A percentile compares a stretch with the other conserved stretches of the same genome.
These are phyloP conservation scores for Yamadazyma taylorii DNA, from an alignment of 1,139 yeast species.

Conservation along the genomic window DNA sequence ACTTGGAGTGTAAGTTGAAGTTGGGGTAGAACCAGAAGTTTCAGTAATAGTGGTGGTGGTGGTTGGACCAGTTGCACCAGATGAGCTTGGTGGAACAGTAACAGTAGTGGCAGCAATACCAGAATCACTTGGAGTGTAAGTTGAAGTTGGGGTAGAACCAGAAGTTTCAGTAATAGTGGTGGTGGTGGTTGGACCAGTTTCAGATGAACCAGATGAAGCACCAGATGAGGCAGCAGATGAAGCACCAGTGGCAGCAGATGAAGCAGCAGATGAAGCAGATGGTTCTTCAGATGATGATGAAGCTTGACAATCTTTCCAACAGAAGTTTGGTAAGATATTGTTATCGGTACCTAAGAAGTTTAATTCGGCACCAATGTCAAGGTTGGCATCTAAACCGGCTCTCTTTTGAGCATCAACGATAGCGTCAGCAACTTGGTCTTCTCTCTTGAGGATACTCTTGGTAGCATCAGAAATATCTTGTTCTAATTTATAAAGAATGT, in stretches of 20 bases:
- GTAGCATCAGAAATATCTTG: slow-evolving; percentile 10
- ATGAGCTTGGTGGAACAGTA: slow-evolving; percentile 7
- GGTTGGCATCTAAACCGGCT: slow-evolving; percentile 11
- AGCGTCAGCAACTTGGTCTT: slow-evolving; percentile 13
- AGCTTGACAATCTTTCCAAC: slow-evolving; percentile 24
- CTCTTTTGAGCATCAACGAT: slow-evolving; percentile 13
- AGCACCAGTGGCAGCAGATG: slow-evolving; percentile 9
- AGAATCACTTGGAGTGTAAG: not conserved
- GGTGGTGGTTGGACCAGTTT: slow-evolving; percentile 12
- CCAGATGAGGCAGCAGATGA: slow-evolving; percentile 6
- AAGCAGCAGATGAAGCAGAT: slow-evolving; percentile 12
- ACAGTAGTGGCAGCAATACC: slow-evolving; percentile 6
- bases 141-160: slow-evolving; percentile 1
- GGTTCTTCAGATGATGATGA: slow-evolving; percentile 13
- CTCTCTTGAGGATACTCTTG: slow-evolving; percentile 11
- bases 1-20: slow-evolving; percentile 3
- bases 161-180: slow-evolving; percentile 7
- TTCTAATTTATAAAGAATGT: slow-evolving; percentile 12
- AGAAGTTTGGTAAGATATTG: slow-evolving; percentile 30
- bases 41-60: slow-evolving; percentile 10
- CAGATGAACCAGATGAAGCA: slow-evolving; percentile 8
- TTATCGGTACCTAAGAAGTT: slow-evolving; percentile 14
- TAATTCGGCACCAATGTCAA: slow-evolving; percentile 9
- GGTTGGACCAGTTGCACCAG: slow-evolving; percentile 11
- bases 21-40: slow-evolving; percentile 1